These are phyloP conservation scores for Backusella morwellensis DNA, from an alignment of 192 early-diverging fungal genomes.

Conservation along the genomic window DNA sequence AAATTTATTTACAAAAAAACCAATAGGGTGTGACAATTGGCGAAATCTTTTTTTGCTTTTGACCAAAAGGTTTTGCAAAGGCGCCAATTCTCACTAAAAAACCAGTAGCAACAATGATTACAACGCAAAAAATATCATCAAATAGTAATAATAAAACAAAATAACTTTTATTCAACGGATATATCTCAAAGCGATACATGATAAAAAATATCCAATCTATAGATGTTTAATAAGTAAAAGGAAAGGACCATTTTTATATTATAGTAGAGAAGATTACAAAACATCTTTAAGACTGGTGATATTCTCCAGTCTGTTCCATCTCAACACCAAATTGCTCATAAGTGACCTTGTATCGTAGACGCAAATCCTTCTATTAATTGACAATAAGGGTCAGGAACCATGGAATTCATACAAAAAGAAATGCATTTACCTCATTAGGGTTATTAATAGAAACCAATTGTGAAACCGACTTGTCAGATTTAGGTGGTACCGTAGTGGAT, in stretches of 20 bases:
- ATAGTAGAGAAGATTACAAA: not conserved
- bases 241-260: not conserved
- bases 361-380: not conserved
- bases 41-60: no score
- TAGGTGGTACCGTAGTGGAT: constrained; percentile 33
- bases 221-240: no score
- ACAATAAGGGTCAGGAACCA: not conserved
- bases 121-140: no score
- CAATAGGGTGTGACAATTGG: no score
- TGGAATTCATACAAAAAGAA: not conserved
- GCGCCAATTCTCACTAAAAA: no score
- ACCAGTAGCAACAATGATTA: no score
- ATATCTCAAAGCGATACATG: no score
- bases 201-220: no score
- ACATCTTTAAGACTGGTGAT: not conserved
- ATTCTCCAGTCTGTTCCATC: constrained; percentile 44
- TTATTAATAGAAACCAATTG: constrained; percentile 38
- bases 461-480: constrained; percentile 29
- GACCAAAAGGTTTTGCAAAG: no score
- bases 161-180: no score
- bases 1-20: no score
- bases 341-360: constrained; percentile 45
- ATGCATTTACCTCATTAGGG: constrained; percentile 11
- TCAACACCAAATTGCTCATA: constrained; percentile 38
- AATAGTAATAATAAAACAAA: no score